phyloP scores from a whole-genome alignment of 441 rosid genomes.

The Gossypium trilobum region DNA sequence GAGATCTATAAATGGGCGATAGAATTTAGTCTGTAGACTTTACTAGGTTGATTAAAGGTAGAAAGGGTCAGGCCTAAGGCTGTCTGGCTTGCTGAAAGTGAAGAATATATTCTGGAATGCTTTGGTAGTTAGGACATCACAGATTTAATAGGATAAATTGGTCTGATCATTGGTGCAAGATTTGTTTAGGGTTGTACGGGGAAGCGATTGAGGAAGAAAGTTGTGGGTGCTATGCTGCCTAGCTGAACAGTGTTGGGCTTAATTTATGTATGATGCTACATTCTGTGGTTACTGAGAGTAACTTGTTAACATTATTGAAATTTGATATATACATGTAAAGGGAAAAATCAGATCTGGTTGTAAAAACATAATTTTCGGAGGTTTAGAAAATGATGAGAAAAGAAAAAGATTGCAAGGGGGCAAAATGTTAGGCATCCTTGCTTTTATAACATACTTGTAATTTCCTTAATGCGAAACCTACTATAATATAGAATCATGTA shows the following conservation, averaged over 20 bases:
- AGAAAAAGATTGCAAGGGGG: background rate
- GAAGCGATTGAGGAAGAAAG: background rate
- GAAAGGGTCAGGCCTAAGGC: background rate
- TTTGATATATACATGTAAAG: background rate
- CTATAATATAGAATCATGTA: background rate
- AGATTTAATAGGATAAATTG: background rate
- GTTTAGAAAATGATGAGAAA: background rate
- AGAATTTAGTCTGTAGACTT: background rate
- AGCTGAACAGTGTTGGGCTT: background rate
- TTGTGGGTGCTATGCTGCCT: background rate
- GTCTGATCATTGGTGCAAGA: background rate
- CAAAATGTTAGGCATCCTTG: background rate
- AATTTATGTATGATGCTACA: background rate
- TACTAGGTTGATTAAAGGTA: background rate
- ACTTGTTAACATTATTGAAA: background rate
- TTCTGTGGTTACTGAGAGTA: background rate
- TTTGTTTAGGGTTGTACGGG: background rate
- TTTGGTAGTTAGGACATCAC: background rate
- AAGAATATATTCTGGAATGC: background rate
- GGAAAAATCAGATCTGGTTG: background rate
- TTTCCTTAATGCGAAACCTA: background rate
- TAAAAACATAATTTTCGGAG: background rate
- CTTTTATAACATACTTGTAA: background rate
- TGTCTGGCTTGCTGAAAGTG: slow-evolving; percentile 3
- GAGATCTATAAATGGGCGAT: background rate